Conservation (phyloP, 1,139 yeast genomes). For the Zygoascus meyerae region DNA sequence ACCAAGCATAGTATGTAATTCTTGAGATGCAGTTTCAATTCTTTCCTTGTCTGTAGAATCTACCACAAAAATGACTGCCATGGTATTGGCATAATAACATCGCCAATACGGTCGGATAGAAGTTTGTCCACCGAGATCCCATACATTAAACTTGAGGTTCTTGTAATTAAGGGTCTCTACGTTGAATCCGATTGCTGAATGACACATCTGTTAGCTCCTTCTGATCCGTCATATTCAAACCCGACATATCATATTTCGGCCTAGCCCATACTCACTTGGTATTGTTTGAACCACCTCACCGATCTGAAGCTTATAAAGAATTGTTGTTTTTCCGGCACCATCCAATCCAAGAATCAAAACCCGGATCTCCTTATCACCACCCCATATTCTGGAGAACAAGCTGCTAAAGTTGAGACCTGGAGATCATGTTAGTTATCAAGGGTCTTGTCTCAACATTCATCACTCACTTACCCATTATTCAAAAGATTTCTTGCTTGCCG, state of each 20-base stretch:
- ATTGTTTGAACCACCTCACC: constrained; percentile 94
- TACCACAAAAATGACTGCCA: constrained; percentile 93
- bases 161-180: constrained; percentile 90
- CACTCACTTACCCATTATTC: too few species aligned
- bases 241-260: neutral
- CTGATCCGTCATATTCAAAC: neutral
- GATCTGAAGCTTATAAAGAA: constrained; percentile 80
- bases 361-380: constrained; percentile 82
- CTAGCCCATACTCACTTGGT: constrained; percentile 47
- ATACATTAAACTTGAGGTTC: constrained; percentile 79
- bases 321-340: constrained; percentile 98
- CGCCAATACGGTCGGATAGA: constrained; percentile 97
- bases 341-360: constrained; percentile 89
- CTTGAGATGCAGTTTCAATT: constrained; percentile 79
- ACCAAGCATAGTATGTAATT: constrained; percentile 81
- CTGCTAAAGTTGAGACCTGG: constrained; percentile 49
- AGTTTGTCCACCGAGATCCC: constrained; percentile 97
- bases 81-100: constrained; percentile 92
- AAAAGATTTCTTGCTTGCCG: too few species aligned
- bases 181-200: constrained; percentile 78
- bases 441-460: too few species aligned
- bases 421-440: too few species aligned
- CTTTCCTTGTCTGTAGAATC: constrained; percentile 96
- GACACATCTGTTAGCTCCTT: constrained; percentile 5
- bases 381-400: constrained; percentile 84